These are phyloP conservation scores for Candida nanaspora DNA, from an alignment of 805 yeast genomes.

Conservation along the genomic window DNA sequence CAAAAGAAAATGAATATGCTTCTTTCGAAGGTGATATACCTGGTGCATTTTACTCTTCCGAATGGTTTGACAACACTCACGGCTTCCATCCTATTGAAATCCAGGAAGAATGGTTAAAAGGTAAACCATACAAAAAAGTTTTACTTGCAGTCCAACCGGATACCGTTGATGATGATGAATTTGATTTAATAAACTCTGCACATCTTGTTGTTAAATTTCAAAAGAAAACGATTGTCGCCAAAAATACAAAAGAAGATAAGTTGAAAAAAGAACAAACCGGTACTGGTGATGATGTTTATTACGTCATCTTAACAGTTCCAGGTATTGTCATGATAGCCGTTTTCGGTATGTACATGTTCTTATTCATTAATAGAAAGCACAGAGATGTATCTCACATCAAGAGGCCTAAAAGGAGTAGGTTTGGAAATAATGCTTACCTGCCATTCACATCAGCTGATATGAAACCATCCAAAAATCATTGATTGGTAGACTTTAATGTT, in stretches of 20 bases:
- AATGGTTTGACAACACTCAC: slow-evolving; percentile 55
- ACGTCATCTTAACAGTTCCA: slow-evolving; percentile 63
- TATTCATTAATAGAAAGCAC: slow-evolving; percentile 46
- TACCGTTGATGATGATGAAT: slow-evolving; percentile 56
- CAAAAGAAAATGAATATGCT: slow-evolving; percentile 10
- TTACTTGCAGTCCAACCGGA: slow-evolving; percentile 72
- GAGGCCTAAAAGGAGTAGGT: slow-evolving; percentile 27
- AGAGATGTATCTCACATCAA: slow-evolving; percentile 44
- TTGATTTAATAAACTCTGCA: slow-evolving; percentile 36
- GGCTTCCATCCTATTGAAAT: slow-evolving; percentile 63
- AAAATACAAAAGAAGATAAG: slow-evolving; percentile 29
- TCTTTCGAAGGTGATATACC: slow-evolving; percentile 22
- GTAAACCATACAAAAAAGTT: slow-evolving; percentile 44
- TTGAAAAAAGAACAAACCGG: slow-evolving; percentile 31
- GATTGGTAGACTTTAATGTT: no score
- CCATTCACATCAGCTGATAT: slow-evolving; percentile 22
- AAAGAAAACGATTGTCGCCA: slow-evolving; percentile 48
- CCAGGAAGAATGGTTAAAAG: slow-evolving; percentile 57
- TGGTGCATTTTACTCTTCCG: slow-evolving; percentile 54
- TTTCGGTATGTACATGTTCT: slow-evolving; percentile 57
- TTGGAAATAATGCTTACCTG: slow-evolving; percentile 24
- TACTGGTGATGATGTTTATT: slow-evolving; percentile 38
- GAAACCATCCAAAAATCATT: slow-evolving; percentile 18
- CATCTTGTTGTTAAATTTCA: slow-evolving; percentile 39
- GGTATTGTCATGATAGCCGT: slow-evolving; percentile 54